These are phyloP conservation scores for Curvularia sp. DNA, from an alignment of 2,329 filamentous ascomycete genomes.

Conservation along the genomic window DNA sequence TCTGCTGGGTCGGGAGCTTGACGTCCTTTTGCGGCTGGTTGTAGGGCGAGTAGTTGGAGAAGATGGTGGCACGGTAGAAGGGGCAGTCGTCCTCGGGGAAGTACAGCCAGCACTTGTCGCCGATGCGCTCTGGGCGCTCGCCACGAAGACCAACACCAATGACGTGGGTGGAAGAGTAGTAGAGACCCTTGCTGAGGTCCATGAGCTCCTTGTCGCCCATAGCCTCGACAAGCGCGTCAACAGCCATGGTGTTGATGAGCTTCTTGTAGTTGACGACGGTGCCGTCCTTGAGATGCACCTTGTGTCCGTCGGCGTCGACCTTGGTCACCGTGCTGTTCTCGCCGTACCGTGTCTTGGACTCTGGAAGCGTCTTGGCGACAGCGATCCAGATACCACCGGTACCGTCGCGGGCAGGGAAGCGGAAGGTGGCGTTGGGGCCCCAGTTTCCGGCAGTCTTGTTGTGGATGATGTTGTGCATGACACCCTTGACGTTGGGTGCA, in stretches of 20 bases:
- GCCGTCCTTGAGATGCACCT: conserved; percentile 81
- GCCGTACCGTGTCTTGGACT: conserved; percentile 91
- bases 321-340: conserved; percentile 83
- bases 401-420: conserved; percentile 93
- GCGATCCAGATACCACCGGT: conserved; percentile 99
- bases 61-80: conserved; percentile 99
- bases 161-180: conserved; percentile 97
- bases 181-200: conserved; percentile 85
- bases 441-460: conserved; percentile 96
- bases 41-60: conserved; percentile 99
- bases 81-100: conserved; percentile 99
- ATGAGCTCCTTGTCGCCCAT: conserved; percentile 89
- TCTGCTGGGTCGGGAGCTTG: conserved; percentile 86
- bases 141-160: conserved; percentile 95
- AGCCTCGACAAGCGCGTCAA: conserved; percentile 84
- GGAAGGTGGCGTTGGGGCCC: conserved; percentile 98
- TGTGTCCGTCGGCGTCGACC: conserved; percentile 85
- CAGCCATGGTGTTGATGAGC: conserved; percentile 94
- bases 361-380: conserved; percentile 88
- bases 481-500: conserved; percentile 91
- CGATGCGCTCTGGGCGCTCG: conserved; percentile 89
- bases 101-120: conserved; percentile 99
- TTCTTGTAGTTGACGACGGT: conserved; percentile 90
- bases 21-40: conserved; percentile 87
- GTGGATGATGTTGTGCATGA: conserved; percentile 92